Evolutionary conservation across 208 protist genomes (phyloP).

Genomic region (Leishmania tropica): DNA sequence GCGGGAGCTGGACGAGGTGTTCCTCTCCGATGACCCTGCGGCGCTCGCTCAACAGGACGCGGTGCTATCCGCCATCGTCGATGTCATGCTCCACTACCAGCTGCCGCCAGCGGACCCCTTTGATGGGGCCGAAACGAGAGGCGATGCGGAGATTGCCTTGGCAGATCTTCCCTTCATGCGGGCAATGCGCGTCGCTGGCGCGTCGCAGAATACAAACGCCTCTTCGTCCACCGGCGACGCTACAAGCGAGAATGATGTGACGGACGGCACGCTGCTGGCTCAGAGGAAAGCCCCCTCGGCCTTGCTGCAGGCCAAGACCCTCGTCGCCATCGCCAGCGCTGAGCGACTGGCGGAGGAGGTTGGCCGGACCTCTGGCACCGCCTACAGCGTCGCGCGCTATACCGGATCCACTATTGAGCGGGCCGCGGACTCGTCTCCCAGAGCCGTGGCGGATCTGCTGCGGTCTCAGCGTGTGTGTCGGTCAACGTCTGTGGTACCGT

Average conservation of each 20-base stretch:
- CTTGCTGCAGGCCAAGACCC: conserved; percentile 33
- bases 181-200: conserved; percentile 17
- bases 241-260: background rate
- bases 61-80: conserved; percentile 56
- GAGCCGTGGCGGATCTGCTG: conserved; percentile 15
- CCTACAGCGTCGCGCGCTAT: conserved; percentile 36
- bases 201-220: background rate
- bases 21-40: conserved; percentile 48
- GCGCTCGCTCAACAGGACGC: conserved; percentile 44
- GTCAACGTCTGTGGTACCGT: background rate
- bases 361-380: conserved; percentile 19
- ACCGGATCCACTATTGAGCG: background rate
- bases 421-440: conserved; percentile 6
- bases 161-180: conserved; percentile 37
- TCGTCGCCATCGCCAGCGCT: conserved; percentile 30
- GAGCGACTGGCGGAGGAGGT: conserved; percentile 37
- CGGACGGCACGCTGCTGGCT: conserved; percentile 22
- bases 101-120: conserved; percentile 18
- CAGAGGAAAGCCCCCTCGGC: conserved; percentile 26
- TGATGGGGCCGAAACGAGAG: conserved; percentile 10
- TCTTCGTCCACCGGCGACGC: background rate
- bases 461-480: conserved; percentile 10
- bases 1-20: conserved; percentile 69
- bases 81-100: conserved; percentile 64
- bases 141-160: conserved; percentile 16